Evolutionary conservation across 306 rosid species (phyloP).

Genomic region (Fagus sylvatica): DNA sequence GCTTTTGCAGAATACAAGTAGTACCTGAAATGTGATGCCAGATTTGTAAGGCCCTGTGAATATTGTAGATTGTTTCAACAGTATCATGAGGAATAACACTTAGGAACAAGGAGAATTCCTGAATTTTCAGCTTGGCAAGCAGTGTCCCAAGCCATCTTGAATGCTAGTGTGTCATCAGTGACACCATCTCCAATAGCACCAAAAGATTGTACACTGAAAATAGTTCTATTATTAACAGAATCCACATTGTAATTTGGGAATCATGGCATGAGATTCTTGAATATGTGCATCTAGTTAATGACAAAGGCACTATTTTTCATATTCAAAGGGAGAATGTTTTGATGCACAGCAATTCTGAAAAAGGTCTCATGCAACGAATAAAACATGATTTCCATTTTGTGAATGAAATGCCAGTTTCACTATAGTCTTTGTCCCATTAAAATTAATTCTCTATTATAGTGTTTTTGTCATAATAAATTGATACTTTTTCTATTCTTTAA

Average conservation of each 20-base stretch:
- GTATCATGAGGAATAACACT: background rate
- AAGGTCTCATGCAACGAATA: too few relatives aligned
- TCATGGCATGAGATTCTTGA: too few relatives aligned
- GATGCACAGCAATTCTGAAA: too few relatives aligned
- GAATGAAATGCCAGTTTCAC: conserved; percentile 11
- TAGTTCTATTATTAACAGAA: background rate
- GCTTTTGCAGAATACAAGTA: background rate
- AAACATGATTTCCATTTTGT: too few relatives aligned
- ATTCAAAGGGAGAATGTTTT: too few relatives aligned
- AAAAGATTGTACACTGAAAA: background rate
- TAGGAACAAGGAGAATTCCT: background rate
- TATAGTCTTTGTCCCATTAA: background rate
- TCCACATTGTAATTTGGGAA: conserved; percentile 10
- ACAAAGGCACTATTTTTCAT: too few relatives aligned
- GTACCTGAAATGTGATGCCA: background rate
- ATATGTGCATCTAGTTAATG: too few relatives aligned
- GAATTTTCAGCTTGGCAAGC: background rate
- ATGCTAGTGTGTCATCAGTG: conserved; percentile 1
- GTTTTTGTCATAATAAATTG: too few relatives aligned
- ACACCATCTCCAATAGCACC: conserved; percentile 4
- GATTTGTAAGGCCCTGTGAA: conserved; percentile 9
- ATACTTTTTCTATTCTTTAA: too few relatives aligned
- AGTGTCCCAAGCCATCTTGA: background rate
- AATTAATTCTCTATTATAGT: background rate
- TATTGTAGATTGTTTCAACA: background rate